Evolutionary conservation across 2,329 filamentous ascomycete genomes (phyloP).

Genomic region (Eurotiales sp.): DNA sequence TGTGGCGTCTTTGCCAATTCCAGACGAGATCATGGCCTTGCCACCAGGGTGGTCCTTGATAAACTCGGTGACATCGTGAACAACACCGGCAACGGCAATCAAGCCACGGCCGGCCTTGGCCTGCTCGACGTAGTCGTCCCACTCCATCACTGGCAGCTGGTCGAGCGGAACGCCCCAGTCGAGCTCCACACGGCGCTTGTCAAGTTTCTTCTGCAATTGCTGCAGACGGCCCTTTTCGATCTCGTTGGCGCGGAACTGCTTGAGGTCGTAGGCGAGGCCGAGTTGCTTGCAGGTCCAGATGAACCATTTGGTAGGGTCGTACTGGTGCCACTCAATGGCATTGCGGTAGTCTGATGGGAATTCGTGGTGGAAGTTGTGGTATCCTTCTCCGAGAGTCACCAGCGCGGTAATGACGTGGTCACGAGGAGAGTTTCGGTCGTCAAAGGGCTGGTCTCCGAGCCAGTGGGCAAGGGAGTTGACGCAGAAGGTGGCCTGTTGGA

Average conservation of each 20-base stretch:
- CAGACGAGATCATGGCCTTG: conserved; percentile 77
- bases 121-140: conserved; percentile 79
- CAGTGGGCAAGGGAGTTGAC: conserved; percentile 89
- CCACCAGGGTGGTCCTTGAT: conserved; percentile 89
- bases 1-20: conserved; percentile 81
- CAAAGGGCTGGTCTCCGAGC: conserved; percentile 88
- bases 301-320: conserved; percentile 86
- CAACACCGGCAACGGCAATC: conserved; percentile 74
- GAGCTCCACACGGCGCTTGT: conserved; percentile 75
- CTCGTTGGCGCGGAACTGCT: conserved; percentile 87
- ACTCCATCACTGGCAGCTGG: conserved; percentile 78
- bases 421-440: conserved; percentile 86
- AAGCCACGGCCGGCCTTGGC: conserved; percentile 74
- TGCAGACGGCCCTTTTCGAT: conserved; percentile 89
- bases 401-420: conserved; percentile 84
- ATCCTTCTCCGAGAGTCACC: conserved; percentile 81
- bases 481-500: conserved; percentile 90
- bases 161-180: conserved; percentile 86
- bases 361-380: conserved; percentile 96
- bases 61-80: conserved; percentile 80
- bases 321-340: conserved; percentile 86
- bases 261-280: conserved; percentile 79
- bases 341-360: conserved; percentile 93
- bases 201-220: conserved; percentile 88
- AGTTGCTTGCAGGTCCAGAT: conserved; percentile 83